Base-by-base conservation (phyloP, 2,329 filamentous ascomycete species). In the Colletotrichum echinochloae region DNA sequence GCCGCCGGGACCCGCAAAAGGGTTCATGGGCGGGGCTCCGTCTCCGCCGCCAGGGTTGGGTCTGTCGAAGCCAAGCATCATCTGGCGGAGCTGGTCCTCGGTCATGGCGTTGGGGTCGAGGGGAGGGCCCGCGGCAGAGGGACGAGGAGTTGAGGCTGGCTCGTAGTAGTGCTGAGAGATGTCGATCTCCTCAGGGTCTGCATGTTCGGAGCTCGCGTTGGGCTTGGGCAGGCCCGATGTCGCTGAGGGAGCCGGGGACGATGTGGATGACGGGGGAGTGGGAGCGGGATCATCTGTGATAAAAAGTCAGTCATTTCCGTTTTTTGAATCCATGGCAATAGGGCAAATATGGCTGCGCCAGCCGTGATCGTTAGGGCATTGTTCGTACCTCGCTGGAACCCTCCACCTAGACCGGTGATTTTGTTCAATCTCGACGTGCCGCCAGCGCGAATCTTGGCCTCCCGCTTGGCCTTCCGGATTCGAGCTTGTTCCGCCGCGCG, bases 401-500 rank as follows among this genome's bases (percentile, higher is more conserved):
- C 85, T 35, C 89, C 90, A 66, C 90, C 90, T 33, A 94, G 81
- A 1, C 91, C 90, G 16, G 91, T 93, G 79, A 96, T 96, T 79
- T 88, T 92, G 76, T 92, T 90, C 72, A 96, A 82, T 71, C 93
- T 84, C 48, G 90, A 87, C 23, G 89, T 88, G 67, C 91, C 93
- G 70, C 91, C 90, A 60, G 90, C 89, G 76, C 87, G 89, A 81
- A 95, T 90, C 84, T 95, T 95, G 68, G 92, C 92, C 79, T 94
- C 91, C 59, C 93, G 88, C 48, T 92, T 89, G 79, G 95, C 92
- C 80, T 94, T 93, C 75, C 93, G 91, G 68, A 94, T 85, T 56
- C 92, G 90, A 46, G 91, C 91, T 80, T 94, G 90, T 73, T 91
- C 89, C 33, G 86, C 82, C 3, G 88, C 87, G 71, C 87, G 82